These are phyloP conservation scores for Chrysoporthe austroafricana DNA, from an alignment of 2,329 filamentous ascomycete genomes.

Conservation along the genomic window DNA sequence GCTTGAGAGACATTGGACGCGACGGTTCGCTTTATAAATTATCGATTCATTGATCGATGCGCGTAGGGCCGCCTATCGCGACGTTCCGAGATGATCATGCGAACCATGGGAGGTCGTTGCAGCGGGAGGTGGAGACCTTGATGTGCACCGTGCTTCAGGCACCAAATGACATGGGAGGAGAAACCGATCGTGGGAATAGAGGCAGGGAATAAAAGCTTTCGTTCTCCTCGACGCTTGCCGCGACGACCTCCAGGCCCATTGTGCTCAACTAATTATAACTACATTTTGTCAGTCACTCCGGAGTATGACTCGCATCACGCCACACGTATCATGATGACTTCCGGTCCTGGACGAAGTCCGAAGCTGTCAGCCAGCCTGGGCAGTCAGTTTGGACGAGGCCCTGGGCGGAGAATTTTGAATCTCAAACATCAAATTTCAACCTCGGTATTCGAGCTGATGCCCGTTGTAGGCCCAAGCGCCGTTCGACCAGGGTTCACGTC, in stretches of 20 bases:
- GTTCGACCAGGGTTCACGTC: slow-evolving; percentile 25
- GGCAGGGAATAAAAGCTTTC: neutral
- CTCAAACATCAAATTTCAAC: neutral
- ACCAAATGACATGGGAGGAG: neutral
- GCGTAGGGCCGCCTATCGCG: neutral
- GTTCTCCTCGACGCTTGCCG: neutral
- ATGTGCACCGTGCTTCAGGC: slow-evolving; percentile 3
- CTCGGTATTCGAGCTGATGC: slow-evolving; percentile 1
- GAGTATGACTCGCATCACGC: slow-evolving; percentile 16
- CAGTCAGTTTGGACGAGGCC: neutral
- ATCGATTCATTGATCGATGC: neutral
- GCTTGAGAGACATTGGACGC: neutral
- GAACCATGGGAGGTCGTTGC: neutral
- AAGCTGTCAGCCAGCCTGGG: neutral
- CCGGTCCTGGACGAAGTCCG: neutral
- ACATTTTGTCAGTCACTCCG: neutral
- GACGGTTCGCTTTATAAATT: neutral
- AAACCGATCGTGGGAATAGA: neutral
- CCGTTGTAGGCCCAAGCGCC: slow-evolving; percentile 18
- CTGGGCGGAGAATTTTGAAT: neutral
- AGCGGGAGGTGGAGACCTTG: neutral
- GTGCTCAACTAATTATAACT: neutral
- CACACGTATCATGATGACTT: neutral
- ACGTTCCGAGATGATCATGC: slow-evolving; percentile 3
- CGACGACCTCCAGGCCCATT: neutral